Evolutionary conservation across 2,329 filamentous ascomycete genomes (phyloP), one percentile per base, ranked within the genome.

Genomic region (Talaromyces sp.): DNA sequence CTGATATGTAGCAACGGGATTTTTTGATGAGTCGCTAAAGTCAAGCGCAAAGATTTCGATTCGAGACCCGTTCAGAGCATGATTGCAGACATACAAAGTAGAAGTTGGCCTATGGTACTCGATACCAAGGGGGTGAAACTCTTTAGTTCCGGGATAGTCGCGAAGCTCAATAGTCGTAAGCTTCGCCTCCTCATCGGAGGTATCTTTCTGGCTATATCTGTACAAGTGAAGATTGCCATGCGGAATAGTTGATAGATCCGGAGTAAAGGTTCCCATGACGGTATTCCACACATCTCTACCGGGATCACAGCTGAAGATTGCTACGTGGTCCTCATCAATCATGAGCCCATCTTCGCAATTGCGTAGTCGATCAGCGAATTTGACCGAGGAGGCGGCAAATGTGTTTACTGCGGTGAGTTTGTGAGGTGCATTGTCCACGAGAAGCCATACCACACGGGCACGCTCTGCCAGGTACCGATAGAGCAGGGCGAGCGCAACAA

Each of bases 341-440:
- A 69, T 68, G 11, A 68, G 59, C 7, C 63, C 66, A 58, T 69
- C 68, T 35, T 69, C 68, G 65, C 68, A 69, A 62, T 69, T 69
- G 39, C 67, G 67, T 43, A 69, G 13, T 22, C 43, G 68, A 45
- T 66, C 59, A 11, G 60, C n/a, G 22, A 67, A 64, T 35, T 68
- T 67, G 22, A 69, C 19, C 0, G 62, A 22, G 11, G 52, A 60
- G 22, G 61, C 49, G 5, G 61, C 27, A 24, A 68, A 65, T 37
- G 14, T 43, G 41, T 64, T 65, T 57, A 66, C 5, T 43, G 67
- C 64, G 2, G 24, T 47, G 6, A 69, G 47, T 35, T 60, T 61
- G 27, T 63, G 62, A 9, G 68, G 68, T 33, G 52, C 60, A 61
- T 69, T 69, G 4, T 61, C 54, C 8, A 66, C 13, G 10, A 68